Conservation (phyloP, 768 basidiomycete genomes). For the Lactarius evosmus region DNA sequence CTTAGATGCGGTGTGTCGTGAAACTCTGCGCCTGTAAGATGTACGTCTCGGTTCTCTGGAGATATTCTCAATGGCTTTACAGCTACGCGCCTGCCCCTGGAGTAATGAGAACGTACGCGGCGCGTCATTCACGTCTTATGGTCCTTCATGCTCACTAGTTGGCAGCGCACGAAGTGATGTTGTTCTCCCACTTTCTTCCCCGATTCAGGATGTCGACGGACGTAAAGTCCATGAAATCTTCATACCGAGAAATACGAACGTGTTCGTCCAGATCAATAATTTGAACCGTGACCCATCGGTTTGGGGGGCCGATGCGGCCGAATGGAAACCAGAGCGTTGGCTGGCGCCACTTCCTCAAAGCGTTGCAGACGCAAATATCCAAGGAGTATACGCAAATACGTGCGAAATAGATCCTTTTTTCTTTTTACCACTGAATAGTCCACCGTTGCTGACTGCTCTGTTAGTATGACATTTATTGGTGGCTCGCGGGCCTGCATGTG, state of each 20-base stretch:
- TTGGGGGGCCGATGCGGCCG: conserved; percentile 43
- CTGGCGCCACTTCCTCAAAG: conserved; percentile 30
- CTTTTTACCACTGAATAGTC: too few species aligned
- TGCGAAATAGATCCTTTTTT: conserved; percentile 8
- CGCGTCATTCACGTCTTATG: not conserved
- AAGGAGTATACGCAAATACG: conserved; percentile 37
- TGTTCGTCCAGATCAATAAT: conserved; percentile 32
- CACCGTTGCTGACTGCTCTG: not conserved
- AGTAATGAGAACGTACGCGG: not conserved
- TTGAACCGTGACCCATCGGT: conserved; percentile 34
- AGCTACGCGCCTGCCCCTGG: not conserved
- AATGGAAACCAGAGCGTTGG: conserved; percentile 47
- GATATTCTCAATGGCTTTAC: not conserved
- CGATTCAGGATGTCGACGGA: not conserved
- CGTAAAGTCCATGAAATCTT: conserved; percentile 22
- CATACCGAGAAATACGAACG: conserved; percentile 32
- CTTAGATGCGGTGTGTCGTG: conserved; percentile 36
- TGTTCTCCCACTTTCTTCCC: not conserved
- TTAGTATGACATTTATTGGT: conserved; percentile 13
- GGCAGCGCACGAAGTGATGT: not conserved
- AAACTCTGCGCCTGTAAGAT: conserved; percentile 27
- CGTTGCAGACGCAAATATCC: conserved; percentile 33
- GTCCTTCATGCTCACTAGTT: conserved; percentile 3
- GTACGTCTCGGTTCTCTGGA: not conserved
- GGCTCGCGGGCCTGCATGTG: conserved; percentile 14